phyloP scores from a whole-genome alignment of 2,329 filamentous ascomycete genomes.

The Fonsecaea erecta region DNA sequence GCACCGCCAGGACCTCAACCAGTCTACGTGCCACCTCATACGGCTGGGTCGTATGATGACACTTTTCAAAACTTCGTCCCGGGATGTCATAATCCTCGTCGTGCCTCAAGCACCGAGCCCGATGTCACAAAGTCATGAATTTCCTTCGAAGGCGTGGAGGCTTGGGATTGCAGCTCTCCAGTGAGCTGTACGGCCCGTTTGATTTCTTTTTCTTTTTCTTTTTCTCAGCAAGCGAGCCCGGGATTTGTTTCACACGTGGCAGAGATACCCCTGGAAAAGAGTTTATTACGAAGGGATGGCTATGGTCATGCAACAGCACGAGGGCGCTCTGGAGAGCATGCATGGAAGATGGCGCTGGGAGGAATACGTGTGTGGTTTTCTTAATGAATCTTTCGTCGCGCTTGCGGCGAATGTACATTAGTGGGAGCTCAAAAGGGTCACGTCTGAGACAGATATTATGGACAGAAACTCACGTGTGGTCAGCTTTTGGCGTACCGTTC shows the following conservation, averaged over 20 bases:
- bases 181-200: neutral
- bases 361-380: neutral
- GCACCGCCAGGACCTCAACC: neutral
- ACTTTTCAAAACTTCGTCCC: constrained; percentile 12
- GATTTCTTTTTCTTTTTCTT: neutral
- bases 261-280: neutral
- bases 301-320: neutral
- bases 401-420: neutral
- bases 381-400: neutral
- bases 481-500: neutral
- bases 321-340: neutral
- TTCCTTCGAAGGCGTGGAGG: neutral
- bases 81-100: neutral
- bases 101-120: neutral
- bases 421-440: neutral
- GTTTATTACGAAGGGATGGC: neutral
- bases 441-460: neutral
- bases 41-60: constrained; percentile 17
- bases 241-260: neutral
- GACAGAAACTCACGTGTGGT: neutral
- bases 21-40: neutral
- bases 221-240: neutral
- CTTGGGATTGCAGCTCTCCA: neutral
- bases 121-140: neutral
- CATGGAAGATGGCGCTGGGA: neutral